Percentiles rank a stretch among this genome's conserved stretches.
phyloP scores from a whole-genome alignment of 2,329 filamentous ascomycete genomes.

The Periconia macrospinosa region DNA sequence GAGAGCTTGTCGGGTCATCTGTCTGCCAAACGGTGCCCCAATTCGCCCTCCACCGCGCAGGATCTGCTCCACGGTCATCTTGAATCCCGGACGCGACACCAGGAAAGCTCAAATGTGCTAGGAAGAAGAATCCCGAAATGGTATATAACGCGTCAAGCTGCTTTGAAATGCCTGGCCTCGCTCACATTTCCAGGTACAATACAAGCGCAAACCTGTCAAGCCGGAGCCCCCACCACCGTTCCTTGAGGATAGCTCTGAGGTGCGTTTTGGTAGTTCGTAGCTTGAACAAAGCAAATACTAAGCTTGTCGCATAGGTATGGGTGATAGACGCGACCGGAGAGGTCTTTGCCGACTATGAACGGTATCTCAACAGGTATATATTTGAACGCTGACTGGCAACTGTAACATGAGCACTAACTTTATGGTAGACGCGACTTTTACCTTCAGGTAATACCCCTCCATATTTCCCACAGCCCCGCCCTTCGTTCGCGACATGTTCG shows the following conservation, averaged over 20 bases:
- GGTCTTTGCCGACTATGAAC: conserved; percentile 85
- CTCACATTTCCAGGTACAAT: conserved; percentile 71
- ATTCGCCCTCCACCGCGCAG: conserved; percentile 12
- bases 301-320: conserved; percentile 69
- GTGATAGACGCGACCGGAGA: conserved; percentile 88
- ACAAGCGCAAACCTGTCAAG: conserved; percentile 92
- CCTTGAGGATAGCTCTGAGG: conserved; percentile 81
- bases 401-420: conserved; percentile 17
- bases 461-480: neutral
- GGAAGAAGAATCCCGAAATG: conserved; percentile 28
- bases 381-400: neutral
- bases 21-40: neutral
- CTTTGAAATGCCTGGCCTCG: neutral
- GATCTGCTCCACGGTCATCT: conserved; percentile 24
- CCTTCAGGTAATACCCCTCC: conserved; percentile 68
- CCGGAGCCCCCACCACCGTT: conserved; percentile 72
- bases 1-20: conserved; percentile 13
- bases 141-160: conserved; percentile 23
- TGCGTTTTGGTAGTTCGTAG: conserved; percentile 48
- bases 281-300: conserved; percentile 23
- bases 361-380: conserved; percentile 78
- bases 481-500: neutral
- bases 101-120: conserved; percentile 34
- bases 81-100: conserved; percentile 31
- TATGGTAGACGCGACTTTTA: conserved; percentile 82